Evolutionary conservation across 345 rosid species (phyloP).

Genomic region (Syzygium grande): DNA sequence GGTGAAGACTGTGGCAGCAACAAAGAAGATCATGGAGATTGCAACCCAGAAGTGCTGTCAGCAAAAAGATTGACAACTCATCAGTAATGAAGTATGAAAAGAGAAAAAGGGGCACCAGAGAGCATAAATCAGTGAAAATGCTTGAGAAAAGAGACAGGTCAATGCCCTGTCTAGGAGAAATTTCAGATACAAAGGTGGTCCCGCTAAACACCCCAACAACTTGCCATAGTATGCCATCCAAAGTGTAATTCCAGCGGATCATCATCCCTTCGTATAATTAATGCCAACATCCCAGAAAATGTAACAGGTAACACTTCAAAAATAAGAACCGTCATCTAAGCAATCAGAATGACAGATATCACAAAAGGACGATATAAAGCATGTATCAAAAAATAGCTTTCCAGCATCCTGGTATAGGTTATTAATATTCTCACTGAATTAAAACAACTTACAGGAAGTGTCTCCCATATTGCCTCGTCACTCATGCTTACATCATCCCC

Average conservation of each 20-base stretch:
- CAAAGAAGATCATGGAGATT: slow-evolving; percentile 91
- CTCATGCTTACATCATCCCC: slow-evolving; percentile 85
- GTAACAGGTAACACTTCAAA: background rate
- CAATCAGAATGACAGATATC: background rate
- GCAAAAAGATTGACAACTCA: background rate
- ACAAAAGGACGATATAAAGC: background rate
- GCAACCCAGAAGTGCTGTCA: slow-evolving; percentile 97
- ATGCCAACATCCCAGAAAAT: background rate
- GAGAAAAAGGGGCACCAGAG: background rate
- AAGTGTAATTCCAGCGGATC: background rate
- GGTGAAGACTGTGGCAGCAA: slow-evolving; percentile 88
- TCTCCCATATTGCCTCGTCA: slow-evolving; percentile 96
- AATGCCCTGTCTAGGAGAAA: background rate
- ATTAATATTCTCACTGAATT: background rate
- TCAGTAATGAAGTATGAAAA: background rate
- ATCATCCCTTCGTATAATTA: background rate
- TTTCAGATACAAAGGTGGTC: background rate
- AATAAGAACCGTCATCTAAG: background rate
- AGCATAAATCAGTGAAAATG: background rate
- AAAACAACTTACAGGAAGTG: slow-evolving; percentile 73
- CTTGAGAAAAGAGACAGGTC: background rate
- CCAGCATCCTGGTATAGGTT: background rate
- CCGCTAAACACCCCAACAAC: background rate
- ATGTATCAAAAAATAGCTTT: background rate
- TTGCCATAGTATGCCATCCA: background rate